Percentiles rank a stretch among this genome's conserved stretches.
Conservation (phyloP, 1,139 yeast species). For the Pichia cactophila region DNA sequence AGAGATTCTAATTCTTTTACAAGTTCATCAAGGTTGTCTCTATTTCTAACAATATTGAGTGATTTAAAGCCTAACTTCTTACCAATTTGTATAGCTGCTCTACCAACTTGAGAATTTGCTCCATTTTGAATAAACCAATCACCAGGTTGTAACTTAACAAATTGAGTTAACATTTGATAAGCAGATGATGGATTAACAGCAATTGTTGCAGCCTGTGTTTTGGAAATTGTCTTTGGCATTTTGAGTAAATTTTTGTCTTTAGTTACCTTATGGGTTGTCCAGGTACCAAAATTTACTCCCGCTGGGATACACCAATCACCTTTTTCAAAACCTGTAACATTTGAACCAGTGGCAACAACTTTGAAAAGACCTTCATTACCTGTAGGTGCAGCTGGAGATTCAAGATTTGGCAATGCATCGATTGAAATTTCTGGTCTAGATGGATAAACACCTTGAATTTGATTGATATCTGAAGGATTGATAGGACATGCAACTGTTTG, state of each 20-base stretch:
- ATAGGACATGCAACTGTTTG: constrained; percentile 79
- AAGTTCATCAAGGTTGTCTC: constrained; percentile 64
- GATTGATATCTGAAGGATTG: constrained; percentile 88
- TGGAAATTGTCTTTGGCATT: constrained; percentile 38
- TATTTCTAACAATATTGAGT: constrained; percentile 78
- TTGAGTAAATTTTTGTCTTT: constrained; percentile 43
- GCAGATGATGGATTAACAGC: constrained; percentile 93
- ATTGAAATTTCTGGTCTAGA: constrained; percentile 60
- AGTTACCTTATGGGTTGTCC: constrained; percentile 81
- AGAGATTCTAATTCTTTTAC: constrained; percentile 46
- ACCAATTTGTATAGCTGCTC: constrained; percentile 85
- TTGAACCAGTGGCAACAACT: constrained; percentile 62
- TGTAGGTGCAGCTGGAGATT: constrained; percentile 63
- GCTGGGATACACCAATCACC: constrained; percentile 95
- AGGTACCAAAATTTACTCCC: constrained; percentile 81
- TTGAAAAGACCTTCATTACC: constrained; percentile 95
- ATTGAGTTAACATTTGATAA: constrained; percentile 75
- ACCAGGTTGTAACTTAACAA: constrained; percentile 44
- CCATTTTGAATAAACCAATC: constrained; percentile 98
- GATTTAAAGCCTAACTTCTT: constrained; percentile 72
- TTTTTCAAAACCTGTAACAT: constrained; percentile 38
- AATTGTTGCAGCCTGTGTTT: constrained; percentile 79
- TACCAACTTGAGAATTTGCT: constrained; percentile 95
- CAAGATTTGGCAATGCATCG: constrained; percentile 40
- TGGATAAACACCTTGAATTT: constrained; percentile 89